These are phyloP conservation scores for Zostera marina DNA, from an alignment of 116 monocot genomes.

Conservation along the genomic window DNA sequence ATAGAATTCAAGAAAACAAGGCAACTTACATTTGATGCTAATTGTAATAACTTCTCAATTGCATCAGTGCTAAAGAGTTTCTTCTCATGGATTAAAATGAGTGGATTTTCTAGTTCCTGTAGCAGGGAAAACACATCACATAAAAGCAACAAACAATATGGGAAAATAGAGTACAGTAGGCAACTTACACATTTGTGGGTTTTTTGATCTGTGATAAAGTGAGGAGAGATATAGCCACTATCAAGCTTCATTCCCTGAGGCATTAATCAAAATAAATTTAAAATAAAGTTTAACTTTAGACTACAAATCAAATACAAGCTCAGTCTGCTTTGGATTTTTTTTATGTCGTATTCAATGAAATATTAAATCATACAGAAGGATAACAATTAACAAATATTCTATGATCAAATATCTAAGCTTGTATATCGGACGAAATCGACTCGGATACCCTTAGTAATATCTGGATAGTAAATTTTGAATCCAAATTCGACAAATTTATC, in stretches of 20 bases:
- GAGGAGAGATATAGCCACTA: constrained; percentile 85
- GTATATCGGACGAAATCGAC: too few species aligned
- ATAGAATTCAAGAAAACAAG: not conserved
- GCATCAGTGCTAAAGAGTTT: constrained; percentile 66
- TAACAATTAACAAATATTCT: too few species aligned
- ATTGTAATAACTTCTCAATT: constrained; percentile 70
- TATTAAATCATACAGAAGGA: too few species aligned
- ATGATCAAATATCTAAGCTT: too few species aligned
- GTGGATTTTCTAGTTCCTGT: constrained; percentile 69
- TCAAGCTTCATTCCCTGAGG: constrained; percentile 97
- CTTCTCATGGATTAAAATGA: constrained; percentile 65
- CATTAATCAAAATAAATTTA: constrained; percentile 9
- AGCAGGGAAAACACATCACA: constrained; percentile 1
- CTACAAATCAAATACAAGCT: not conserved
- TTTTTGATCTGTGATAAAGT: constrained; percentile 81
- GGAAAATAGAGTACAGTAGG: not conserved
- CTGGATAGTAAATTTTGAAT: too few species aligned
- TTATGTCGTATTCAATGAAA: too few species aligned
- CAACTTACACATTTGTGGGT: constrained; percentile 84
- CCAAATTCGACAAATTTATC: too few species aligned
- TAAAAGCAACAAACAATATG: not conserved
- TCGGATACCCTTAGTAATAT: too few species aligned
- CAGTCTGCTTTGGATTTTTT: too few species aligned
- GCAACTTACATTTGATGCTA: constrained; percentile 57
- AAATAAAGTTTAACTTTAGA: not conserved